A percentile compares a stretch with the other conserved stretches of the same genome.
These are phyloP conservation scores for Blyttiomyces sp. DNA, from an alignment of 371 early-diverging fungal genomes.

Conservation along the genomic window DNA sequence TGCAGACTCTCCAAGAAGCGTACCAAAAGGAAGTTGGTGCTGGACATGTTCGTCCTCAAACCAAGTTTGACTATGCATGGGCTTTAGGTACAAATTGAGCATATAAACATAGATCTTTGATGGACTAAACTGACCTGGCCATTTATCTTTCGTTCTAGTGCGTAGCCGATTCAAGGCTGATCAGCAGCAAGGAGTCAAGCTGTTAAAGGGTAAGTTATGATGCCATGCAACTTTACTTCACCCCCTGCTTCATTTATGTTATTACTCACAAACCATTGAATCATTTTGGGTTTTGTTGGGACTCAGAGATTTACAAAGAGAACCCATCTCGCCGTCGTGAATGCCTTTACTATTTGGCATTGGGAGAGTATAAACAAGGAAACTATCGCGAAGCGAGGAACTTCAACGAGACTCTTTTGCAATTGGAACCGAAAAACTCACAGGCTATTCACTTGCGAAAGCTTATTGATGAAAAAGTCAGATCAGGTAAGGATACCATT, in stretches of 20 bases:
- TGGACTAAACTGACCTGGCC: no score
- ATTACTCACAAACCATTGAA: not conserved
- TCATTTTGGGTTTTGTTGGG: no score
- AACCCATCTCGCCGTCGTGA: constrained; percentile 84
- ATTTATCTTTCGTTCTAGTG: constrained; percentile 16
- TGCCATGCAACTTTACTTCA: not conserved
- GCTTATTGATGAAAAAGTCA: constrained; percentile 81
- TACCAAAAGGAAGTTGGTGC: constrained; percentile 20
- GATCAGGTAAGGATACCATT: constrained; percentile 55
- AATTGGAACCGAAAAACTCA: constrained; percentile 77
- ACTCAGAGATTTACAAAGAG: constrained; percentile 78
- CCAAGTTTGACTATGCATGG: constrained; percentile 96
- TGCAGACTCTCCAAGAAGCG: constrained; percentile 9
- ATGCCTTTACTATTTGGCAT: constrained; percentile 88
- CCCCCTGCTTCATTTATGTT: not conserved
- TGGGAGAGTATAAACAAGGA: constrained; percentile 86
- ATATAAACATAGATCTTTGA: no score
- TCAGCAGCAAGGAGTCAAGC: constrained; percentile 69
- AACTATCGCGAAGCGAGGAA: constrained; percentile 77
- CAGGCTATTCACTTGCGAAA: constrained; percentile 72
- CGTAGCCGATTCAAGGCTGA: constrained; percentile 59
- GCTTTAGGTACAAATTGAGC: constrained; percentile 78
- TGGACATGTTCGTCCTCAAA: constrained; percentile 57
- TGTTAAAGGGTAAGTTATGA: constrained; percentile 64
- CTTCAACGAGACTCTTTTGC: constrained; percentile 73